phyloP scores from a whole-genome alignment of 495 filamentous ascomycete genomes.

The Amniculicola lignicola region DNA sequence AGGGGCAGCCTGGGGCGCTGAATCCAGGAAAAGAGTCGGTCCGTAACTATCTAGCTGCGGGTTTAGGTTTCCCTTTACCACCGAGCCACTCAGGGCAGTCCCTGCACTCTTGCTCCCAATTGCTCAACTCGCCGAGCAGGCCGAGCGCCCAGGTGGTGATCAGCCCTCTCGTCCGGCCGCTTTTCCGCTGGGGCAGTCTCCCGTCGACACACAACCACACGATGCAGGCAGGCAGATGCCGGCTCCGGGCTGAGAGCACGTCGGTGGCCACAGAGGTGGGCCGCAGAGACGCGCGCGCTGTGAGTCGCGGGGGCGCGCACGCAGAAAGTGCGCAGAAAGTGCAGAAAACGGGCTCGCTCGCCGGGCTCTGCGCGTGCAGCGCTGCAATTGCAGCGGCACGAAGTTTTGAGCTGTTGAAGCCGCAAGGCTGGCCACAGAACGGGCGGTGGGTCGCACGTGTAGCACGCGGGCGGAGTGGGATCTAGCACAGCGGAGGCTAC shows the following conservation, averaged over 20 bases:
- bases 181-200: slow-evolving; percentile 14
- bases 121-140: slow-evolving; percentile 20
- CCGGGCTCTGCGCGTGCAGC: not conserved
- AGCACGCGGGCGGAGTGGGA: slow-evolving; percentile 23
- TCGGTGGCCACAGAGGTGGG: no score
- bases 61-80: slow-evolving; percentile 16
- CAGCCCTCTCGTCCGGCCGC: slow-evolving; percentile 25
- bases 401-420: no score
- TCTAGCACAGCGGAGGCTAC: not conserved
- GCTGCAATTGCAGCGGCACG: no score
- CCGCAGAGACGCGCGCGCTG: not conserved
- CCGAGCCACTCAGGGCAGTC: slow-evolving; percentile 7
- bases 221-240: not conserved
- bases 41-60: slow-evolving; percentile 20
- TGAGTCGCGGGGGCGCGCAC: slow-evolving; percentile 1
- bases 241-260: not conserved
- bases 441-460: slow-evolving; percentile 32
- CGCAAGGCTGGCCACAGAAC: no score
- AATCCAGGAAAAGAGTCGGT: slow-evolving; percentile 21
- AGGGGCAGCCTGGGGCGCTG: not conserved
- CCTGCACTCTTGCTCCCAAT: slow-evolving; percentile 12
- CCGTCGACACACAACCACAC: not conserved
- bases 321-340: slow-evolving; percentile 20
- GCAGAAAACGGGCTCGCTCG: not conserved
- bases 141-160: no score